A percentile compares a stretch with the other conserved stretches of the same genome.
phyloP scores from a whole-genome alignment of 2,329 filamentous ascomycete genomes.

The Penicillium expansum region DNA sequence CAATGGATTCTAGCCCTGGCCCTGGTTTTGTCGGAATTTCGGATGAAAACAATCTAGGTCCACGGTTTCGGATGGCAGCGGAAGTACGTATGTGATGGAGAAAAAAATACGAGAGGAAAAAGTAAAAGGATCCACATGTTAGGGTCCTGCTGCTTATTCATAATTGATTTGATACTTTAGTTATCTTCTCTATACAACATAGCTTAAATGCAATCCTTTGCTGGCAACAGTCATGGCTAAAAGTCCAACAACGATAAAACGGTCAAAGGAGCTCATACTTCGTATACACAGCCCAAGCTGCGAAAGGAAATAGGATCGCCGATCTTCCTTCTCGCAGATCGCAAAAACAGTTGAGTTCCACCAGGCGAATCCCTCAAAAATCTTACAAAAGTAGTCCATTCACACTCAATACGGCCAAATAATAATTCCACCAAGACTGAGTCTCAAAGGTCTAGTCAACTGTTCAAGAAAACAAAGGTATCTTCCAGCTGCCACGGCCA shows the following conservation, averaged over 20 bases:
- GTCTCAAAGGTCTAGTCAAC: neutral
- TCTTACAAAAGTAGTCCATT: neutral
- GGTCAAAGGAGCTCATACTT: neutral
- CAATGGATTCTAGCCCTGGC: neutral
- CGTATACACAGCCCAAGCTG: neutral
- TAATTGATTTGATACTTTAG: neutral
- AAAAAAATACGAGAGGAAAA: too few species aligned
- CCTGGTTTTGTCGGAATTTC: neutral
- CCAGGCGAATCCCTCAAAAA: neutral
- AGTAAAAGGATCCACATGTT: neutral
- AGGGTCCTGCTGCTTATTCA: neutral
- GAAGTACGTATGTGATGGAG: neutral
- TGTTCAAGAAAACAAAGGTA: neutral
- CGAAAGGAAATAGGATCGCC: neutral
- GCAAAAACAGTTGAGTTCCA: neutral
- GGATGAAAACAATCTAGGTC: neutral
- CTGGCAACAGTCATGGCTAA: neutral
- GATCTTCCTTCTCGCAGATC: neutral
- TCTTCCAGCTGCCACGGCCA: neutral
- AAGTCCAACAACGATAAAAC: too few species aligned
- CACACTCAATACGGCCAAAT: neutral
- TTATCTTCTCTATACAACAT: neutral
- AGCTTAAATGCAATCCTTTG: neutral
- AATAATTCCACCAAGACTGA: neutral
- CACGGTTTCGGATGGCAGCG: conserved; percentile 7